Base-by-base conservation (phyloP, 192 early-diverging fungal genomes). In the Diversispora epigaea region DNA sequence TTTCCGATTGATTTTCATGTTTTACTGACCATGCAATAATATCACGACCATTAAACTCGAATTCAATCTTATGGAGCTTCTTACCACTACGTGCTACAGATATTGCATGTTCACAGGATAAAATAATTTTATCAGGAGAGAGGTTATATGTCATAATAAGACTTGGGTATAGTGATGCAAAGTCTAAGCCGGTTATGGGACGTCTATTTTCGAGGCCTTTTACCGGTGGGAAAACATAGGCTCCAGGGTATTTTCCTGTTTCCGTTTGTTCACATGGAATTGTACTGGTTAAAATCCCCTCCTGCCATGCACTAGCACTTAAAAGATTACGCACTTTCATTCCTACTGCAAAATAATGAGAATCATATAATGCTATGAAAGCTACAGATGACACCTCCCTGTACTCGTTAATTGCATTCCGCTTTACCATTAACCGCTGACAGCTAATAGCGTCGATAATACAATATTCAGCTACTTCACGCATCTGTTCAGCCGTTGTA, bases 141-240 rank as follows among this genome's bases (percentile, higher is more conserved):
- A 66, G 40, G 57, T 49, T 49, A 58, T 58, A 58, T 4, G 57
- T 17, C 6, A 58, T 58, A 58, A 58, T 58, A 25, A 58, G 15
- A 58, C 57, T 68, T 14, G 46, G 67, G 49, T 68, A 68, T 68
- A 68, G 49, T 49, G 67, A 68, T 68, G 47, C 67, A 68, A 68
- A 68, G 22, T 68, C 47, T 46, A 68, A 11, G 9, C 67, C 47
- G 0, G 47, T 68, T 1, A 45, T 32, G 1, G 40, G 64, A 3
- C 43, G 19, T 66, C 41, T 66, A 3, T 22, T 45, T 66, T 66
- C 40, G 14, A 66, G 19, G 5, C 40, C 64, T 9, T 44, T 66
- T 9, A 17, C 19, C 11, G 64, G 40, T 22, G 10, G 40, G 41
- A 44, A 68, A 32, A 50, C 39, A 8, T 65, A 65, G 0, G 63